Conservation (phyloP, 495 filamentous ascomycete species). For the Pyrenula massariospora region DNA sequence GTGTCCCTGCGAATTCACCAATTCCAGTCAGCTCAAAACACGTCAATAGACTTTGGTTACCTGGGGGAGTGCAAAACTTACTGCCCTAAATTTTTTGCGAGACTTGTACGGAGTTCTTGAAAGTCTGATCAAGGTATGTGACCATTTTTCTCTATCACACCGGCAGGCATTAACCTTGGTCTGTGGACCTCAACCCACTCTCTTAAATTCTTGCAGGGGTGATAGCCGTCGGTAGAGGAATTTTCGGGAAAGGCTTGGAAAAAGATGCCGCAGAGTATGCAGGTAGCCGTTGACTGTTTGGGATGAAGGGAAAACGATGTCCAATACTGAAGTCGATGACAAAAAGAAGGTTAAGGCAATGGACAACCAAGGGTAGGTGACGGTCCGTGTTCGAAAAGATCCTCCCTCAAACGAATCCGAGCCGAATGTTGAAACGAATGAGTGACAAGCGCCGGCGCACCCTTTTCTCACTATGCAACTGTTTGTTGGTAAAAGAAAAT, state of each 20-base stretch:
- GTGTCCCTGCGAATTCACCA: too few species aligned
- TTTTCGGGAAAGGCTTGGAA: background rate
- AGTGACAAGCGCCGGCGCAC: background rate
- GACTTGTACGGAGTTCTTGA: background rate
- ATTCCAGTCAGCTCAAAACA: too few species aligned
- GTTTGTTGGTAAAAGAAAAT: background rate
- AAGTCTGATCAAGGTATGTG: background rate
- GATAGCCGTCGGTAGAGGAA: background rate
- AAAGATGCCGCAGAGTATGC: background rate
- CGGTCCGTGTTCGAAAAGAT: background rate
- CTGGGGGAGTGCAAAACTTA: too few species aligned
- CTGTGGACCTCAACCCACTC: background rate
- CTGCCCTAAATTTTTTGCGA: too few species aligned
- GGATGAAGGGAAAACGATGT: background rate
- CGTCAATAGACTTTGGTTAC: too few species aligned
- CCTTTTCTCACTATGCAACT: background rate
- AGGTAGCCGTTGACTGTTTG: background rate
- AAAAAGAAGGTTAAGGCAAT: background rate
- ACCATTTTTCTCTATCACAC: background rate
- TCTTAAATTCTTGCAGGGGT: background rate
- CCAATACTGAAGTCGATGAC: background rate
- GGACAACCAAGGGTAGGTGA: background rate
- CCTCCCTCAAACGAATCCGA: background rate
- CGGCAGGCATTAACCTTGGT: background rate
- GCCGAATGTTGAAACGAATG: background rate